Percentiles rank a stretch among this genome's conserved stretches.
Conservation (phyloP, 495 filamentous ascomycete genomes). For the Alectoria sarmentosa region DNA sequence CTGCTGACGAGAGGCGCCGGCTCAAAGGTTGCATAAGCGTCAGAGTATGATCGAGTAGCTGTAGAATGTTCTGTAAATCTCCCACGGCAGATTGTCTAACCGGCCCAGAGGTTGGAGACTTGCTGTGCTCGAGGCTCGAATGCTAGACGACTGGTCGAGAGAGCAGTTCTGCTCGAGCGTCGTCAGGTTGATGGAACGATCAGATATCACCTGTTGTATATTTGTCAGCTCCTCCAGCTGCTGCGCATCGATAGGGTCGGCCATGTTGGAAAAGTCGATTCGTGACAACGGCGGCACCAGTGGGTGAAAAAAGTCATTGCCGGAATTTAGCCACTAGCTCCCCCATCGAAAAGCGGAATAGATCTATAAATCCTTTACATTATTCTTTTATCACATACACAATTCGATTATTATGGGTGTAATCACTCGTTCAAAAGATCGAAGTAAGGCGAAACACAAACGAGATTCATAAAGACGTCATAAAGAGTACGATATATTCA, state of each 20-base stretch:
- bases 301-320: too few relatives aligned
- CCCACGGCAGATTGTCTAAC: background rate
- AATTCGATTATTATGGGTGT: too few relatives aligned
- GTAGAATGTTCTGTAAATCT: background rate
- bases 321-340: too few relatives aligned
- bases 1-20: background rate
- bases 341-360: too few relatives aligned
- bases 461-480: too few relatives aligned
- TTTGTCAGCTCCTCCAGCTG: background rate
- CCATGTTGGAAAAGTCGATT: background rate
- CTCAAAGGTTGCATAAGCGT: background rate
- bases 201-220: background rate
- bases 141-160: background rate
- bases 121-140: background rate
- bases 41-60: background rate
- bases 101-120: background rate
- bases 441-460: too few relatives aligned
- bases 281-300: too few relatives aligned
- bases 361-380: too few relatives aligned
- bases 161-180: constrained; percentile 1
- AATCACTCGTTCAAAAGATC: too few relatives aligned
- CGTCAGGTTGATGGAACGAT: background rate
- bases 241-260: background rate
- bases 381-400: too few relatives aligned
- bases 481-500: too few relatives aligned